Evolutionary conservation across 176 grass and related monocot genomes (phyloP), one percentile per base, ranked within the genome.

Genomic region (Triticum dicoccoides): DNA sequence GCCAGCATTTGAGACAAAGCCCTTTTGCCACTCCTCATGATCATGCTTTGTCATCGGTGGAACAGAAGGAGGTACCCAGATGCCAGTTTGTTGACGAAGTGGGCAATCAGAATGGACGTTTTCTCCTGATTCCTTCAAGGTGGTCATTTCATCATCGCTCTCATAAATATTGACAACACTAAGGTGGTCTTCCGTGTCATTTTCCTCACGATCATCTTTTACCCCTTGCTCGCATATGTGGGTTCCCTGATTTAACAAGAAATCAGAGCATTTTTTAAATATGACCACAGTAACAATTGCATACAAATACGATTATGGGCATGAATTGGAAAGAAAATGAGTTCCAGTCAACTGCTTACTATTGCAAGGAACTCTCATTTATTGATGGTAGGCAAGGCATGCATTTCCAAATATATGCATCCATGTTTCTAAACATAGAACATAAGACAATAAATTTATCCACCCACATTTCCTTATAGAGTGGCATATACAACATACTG

Each of bases 21-120:
- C 90, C 15, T 76, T 90, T 69, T 84, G 49, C 93, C 91, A 98
- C 47, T 98, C 86, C 64, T 95, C 81, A 1, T 83, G 88, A 29
- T 93, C 78, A 74, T 86, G 77, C 47, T 92, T 82, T 56, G 88
- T 88, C 93, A 96, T 94, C 3, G 93, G 96, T 33, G 93, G 93
- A 54, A 96, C 92, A 67, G 93, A 92, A 80, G 88, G 91, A 86
- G 96, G 96, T 82, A 94, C 88, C 96, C 93, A 98, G 47, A 89
- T 86, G 49, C 85, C 96, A 21, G 86, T 89, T 78, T 98, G 93
- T 84, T 94, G 86, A 90, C 78, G 83, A 38, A 94, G 69, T 24
- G 90, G 90, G 29, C 82, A 81, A 39, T 92, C 66, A 39, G 91
- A 88, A 81, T 91, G 91, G 10, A 84, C 73, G 59, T 92, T 88